Evolutionary conservation across 2,329 filamentous ascomycete species (phyloP).

Genomic region (Pyricularia sp.): DNA sequence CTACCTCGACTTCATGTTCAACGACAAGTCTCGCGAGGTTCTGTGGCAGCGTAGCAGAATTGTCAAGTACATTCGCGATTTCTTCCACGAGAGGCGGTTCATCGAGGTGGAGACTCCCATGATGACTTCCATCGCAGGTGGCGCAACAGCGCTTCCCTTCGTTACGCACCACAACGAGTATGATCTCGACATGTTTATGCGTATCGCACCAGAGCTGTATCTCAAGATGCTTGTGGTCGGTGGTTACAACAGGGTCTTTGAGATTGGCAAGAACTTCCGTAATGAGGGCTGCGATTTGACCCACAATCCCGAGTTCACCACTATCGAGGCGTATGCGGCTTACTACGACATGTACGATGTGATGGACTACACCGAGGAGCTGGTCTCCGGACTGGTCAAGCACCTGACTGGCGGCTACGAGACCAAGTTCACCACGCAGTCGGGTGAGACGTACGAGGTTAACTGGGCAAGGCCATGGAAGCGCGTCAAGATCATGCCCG

Average conservation of each 20-base stretch:
- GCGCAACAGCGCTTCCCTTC: conserved; percentile 91
- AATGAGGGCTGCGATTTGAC: conserved; percentile 88
- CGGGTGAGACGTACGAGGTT: conserved; percentile 75
- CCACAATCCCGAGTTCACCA: conserved; percentile 98
- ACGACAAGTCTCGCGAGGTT: conserved; percentile 70
- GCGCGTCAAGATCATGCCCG: conserved; percentile 89
- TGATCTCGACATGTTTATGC: conserved; percentile 88
- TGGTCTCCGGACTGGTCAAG: conserved; percentile 83
- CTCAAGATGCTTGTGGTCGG: conserved; percentile 95
- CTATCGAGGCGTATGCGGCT: conserved; percentile 93
- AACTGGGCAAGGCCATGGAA: conserved; percentile 97
- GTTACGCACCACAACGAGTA: conserved; percentile 92
- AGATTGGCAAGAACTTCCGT: conserved; percentile 88
- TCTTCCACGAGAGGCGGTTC: conserved; percentile 80
- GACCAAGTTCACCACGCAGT: conserved; percentile 76
- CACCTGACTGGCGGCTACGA: conserved; percentile 72
- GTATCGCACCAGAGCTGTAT: conserved; percentile 88
- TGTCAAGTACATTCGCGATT: conserved; percentile 75
- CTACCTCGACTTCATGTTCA: conserved; percentile 95
- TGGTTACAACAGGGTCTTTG: conserved; percentile 87
- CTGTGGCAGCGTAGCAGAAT: conserved; percentile 81
- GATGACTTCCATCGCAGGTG: conserved; percentile 91
- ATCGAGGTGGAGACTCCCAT: conserved; percentile 94
- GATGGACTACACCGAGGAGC: conserved; percentile 83
- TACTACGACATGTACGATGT: conserved; percentile 87